A percentile compares a stretch with the other conserved stretches of the same genome.
These are phyloP conservation scores for Alternaria arbusti DNA, from an alignment of 2,329 filamentous ascomycete genomes.

Conservation along the genomic window DNA sequence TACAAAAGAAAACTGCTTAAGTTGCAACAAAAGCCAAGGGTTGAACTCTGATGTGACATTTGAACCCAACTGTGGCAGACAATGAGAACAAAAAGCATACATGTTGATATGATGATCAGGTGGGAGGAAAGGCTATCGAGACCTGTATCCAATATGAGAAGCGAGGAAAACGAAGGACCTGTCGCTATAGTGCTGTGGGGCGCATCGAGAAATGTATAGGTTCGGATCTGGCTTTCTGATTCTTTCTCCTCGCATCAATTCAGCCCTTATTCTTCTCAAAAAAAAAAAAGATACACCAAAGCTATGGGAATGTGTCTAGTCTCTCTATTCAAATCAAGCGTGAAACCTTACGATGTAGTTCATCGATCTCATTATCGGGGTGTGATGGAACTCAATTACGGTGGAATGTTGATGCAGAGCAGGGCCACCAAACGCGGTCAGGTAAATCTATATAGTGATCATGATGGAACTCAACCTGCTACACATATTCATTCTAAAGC, in stretches of 20 bases:
- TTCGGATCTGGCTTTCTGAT: background rate
- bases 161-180: background rate
- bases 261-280: background rate
- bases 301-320: background rate
- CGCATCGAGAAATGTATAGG: background rate
- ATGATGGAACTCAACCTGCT: background rate
- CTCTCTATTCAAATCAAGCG: background rate
- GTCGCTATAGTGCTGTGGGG: background rate
- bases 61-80: background rate
- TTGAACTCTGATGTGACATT: background rate
- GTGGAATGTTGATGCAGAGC: too few relatives aligned
- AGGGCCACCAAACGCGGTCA: too few relatives aligned
- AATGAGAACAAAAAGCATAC: background rate
- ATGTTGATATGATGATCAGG: background rate
- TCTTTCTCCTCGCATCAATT: background rate
- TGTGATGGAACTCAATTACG: background rate
- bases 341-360: background rate
- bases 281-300: background rate
- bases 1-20: too few relatives aligned
- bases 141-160: background rate
- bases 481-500: background rate
- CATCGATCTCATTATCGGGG: background rate
- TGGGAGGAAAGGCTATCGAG: too few relatives aligned
- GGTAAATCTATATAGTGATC: too few relatives aligned
- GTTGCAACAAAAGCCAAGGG: background rate